phyloP scores from a whole-genome alignment of 1,284 basidiomycete species.

The Inonotus obliquus region DNA sequence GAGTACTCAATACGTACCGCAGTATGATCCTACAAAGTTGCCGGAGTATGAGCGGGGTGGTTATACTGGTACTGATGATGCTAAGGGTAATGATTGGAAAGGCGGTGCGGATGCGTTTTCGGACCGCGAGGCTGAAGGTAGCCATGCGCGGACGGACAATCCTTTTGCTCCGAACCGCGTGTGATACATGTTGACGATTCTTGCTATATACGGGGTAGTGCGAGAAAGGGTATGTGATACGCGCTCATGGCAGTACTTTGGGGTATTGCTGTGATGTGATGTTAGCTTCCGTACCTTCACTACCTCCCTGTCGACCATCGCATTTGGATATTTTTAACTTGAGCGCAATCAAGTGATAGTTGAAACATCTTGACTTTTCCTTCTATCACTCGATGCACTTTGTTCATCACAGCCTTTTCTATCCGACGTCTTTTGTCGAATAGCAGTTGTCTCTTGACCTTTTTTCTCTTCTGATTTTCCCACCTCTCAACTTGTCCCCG shows the following conservation, averaged over 20 bases:
- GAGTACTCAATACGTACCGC: conserved; percentile 5
- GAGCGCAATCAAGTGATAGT: neutral
- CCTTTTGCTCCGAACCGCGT: neutral
- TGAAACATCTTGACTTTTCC: neutral
- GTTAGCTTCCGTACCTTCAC: neutral
- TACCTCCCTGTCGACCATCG: neutral
- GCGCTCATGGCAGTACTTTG: no score
- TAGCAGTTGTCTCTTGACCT: no score
- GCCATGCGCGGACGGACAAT: neutral
- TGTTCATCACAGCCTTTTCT: no score
- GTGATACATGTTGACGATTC: neutral
- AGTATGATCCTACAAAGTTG: conserved; percentile 15
- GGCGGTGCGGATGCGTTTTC: conserved; percentile 15
- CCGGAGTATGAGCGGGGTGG: conserved; percentile 17
- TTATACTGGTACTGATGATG: conserved; percentile 9
- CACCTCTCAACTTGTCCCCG: no score
- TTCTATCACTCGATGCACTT: neutral
- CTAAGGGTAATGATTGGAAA: conserved; percentile 14
- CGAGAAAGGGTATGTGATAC: no score
- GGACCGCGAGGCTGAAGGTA: neutral
- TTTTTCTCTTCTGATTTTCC: no score
- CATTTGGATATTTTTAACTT: neutral
- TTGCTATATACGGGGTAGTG: no score
- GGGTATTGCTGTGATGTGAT: neutral
- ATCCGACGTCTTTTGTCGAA: no score